Evolutionary conservation across 129 eudicot genomes (phyloP).

Genomic region (Apium graveolens): DNA sequence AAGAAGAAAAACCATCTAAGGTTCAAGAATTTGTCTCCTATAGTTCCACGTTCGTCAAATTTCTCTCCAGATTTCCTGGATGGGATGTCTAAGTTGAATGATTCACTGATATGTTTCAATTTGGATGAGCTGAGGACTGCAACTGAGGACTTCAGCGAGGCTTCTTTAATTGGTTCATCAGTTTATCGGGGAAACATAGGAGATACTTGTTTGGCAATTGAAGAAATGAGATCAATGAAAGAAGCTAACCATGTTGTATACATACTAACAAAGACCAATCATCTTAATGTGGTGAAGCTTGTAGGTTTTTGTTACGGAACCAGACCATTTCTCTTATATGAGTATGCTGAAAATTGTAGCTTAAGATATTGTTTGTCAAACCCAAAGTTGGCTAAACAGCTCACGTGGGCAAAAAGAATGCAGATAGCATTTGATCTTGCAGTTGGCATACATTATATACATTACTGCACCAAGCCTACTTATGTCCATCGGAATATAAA

Average conservation of each 20-base stretch:
- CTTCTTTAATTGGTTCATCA: slow-evolving; percentile 23
- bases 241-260: slow-evolving; percentile 24
- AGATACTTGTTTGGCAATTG: slow-evolving; percentile 21
- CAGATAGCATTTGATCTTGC: slow-evolving; percentile 48
- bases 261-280: slow-evolving; percentile 42
- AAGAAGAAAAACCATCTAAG: slow-evolving; percentile 10
- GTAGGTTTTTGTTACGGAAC: slow-evolving; percentile 31
- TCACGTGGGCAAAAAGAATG: slow-evolving; percentile 37
- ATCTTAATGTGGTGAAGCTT: slow-evolving; percentile 41
- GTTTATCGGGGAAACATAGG: slow-evolving; percentile 30
- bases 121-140: slow-evolving; percentile 39
- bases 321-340: slow-evolving; percentile 28
- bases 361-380: slow-evolving; percentile 36
- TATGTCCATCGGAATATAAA: slow-evolving; percentile 36
- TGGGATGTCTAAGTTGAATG: slow-evolving; percentile 39
- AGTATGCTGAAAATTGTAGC: slow-evolving; percentile 42
- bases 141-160: slow-evolving; percentile 27
- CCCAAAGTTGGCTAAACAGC: slow-evolving; percentile 15
- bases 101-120: slow-evolving; percentile 20
- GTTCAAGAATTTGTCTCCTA: slow-evolving; percentile 9
- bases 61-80: slow-evolving; percentile 39
- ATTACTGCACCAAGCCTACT: slow-evolving; percentile 47
- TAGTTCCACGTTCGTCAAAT: slow-evolving; percentile 6
- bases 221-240: slow-evolving; percentile 25
- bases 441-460: slow-evolving; percentile 48